Evolutionary conservation across 768 basidiomycete genomes (phyloP), one percentile per base, ranked within the genome.

Genomic region (Psilocybe cyanescens): DNA sequence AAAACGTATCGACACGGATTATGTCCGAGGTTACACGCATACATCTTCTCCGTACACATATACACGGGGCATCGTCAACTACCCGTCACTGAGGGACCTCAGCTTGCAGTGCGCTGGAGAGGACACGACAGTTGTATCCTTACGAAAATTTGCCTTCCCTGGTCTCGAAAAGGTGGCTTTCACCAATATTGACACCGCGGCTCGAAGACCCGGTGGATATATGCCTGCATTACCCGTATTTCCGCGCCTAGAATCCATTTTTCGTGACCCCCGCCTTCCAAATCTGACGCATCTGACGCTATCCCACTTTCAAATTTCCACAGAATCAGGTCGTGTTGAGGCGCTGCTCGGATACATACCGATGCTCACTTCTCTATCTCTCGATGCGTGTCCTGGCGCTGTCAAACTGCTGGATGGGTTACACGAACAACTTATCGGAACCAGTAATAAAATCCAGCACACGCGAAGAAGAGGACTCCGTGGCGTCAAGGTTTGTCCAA

Each of bases 181-280:
- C 55, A 71, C 77, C 41, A 79, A 80, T 55, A 64, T 76, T 50
- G 77, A 75, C 56, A 45, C 55, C 19, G 70, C 68, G 17, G 67
- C 65, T 17, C 65, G 67, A 35, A 67, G 65, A 49, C 33, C 61
- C 56, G 62, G 31, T 33, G 55, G 57, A 33, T 53, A 67, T 45
- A 60, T 50, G 30, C 56, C 59, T 3, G 11, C 17, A 11, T 60
- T 74, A 12, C 79, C 81, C 12, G 55, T 65, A 5, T 72, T 86
- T 56, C 82, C 82, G 41, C 77, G 80, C 31, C 75, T 83, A 30
- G 83, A 85, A 69, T 78, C 74, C 39, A 74, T 87, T 59, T 84
- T 86, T 68, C 80, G 81, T 56, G 84, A 87, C 70, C 84, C 85
- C 5, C 83, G 84, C 53, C 78, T 86, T 30, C 79, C 76, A 3